Base-by-base conservation (phyloP, 1,139 yeast species). In the Lodderomyces jiufengensis region DNA sequence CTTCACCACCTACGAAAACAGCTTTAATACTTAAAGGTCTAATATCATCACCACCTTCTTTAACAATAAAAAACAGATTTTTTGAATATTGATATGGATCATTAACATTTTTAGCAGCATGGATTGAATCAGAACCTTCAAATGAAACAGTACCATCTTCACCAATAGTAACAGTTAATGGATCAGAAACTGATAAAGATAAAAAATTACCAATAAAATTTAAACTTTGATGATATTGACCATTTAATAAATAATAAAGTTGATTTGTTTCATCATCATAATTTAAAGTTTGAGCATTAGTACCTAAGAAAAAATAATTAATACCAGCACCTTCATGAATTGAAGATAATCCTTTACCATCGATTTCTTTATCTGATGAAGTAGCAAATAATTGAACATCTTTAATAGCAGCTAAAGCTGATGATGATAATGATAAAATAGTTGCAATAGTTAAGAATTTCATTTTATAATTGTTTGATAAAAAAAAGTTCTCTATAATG, bases 281-380 rank as follows among this genome's bases (percentile, higher is more conserved):
- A 49, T 73, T 80, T 29, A 49, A 29, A 26, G 32, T 29, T 27
- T 35, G 37, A 23, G 37, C 37, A n/a, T 26, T 26, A 9, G 21
- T 28, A 24, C 38, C 43, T 18, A 72, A 47, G 52, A 70, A 64
- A 36, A 65, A 51, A 53, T 70, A 74, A 58, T 70, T 63, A 48
- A 73, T 56, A 40, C 71, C 82, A 32, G 82, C 81, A 52, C 82
- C 81, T 55, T 71, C 78, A 49, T 74, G 81, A 31, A 46, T 44
- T 25, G 62, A 46, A 27, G 51, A 41, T 34, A 73, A 46, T 27
- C 64, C 66, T 24, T 52, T 40, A 21, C 62, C 63, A 46, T 52
- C 41, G 34, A 57, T 32, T 8, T 43, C 44, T 24, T 34, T 28
- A 37, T 50, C 44, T 31, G 55, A 49, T 11, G 70, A 56, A 35